These are phyloP conservation scores for button mushroom (Agaricus bisporus) DNA, from an alignment of 768 basidiomycete genomes.

Conservation along the genomic window DNA sequence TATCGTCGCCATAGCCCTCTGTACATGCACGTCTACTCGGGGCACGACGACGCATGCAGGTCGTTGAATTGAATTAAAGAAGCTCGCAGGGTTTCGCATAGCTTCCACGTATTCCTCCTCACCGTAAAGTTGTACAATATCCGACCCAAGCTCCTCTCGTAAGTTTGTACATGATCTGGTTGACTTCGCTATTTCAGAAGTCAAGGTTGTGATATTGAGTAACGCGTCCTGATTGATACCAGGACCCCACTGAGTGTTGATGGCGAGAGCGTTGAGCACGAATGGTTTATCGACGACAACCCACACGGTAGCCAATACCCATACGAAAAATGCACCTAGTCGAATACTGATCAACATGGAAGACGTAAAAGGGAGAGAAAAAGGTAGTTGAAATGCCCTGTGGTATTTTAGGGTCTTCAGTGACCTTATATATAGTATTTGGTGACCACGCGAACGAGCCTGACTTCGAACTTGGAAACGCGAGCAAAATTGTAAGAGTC, in stretches of 20 bases:
- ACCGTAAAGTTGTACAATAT: constrained; percentile 1
- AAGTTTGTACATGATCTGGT: background rate
- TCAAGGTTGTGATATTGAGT: background rate
- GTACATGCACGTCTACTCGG: constrained; percentile 24
- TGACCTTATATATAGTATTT: constrained; percentile 6
- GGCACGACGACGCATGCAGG: constrained; percentile 35
- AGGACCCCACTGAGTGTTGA: background rate
- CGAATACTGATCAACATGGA: constrained; percentile 7
- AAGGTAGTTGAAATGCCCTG: background rate
- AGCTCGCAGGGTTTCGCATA: constrained; percentile 23
- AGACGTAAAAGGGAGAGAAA: constrained; percentile 3
- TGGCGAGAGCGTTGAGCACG: background rate
- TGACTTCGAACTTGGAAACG: background rate
- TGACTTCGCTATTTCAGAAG: background rate
- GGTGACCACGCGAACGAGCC: too few species aligned
- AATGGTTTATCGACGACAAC: background rate
- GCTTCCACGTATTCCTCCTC: constrained; percentile 1
- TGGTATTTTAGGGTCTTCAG: background rate
- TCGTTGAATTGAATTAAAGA: constrained; percentile 24
- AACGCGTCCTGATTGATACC: background rate
- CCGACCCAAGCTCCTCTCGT: constrained; percentile 6
- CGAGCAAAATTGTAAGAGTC: constrained; percentile 3
- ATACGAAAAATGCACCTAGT: constrained; percentile 5
- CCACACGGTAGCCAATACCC: constrained; percentile 1
- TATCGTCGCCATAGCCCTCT: constrained; percentile 30